Evolutionary conservation across 352 stramenopile species (phyloP).

Genomic region (Phytopythium sindhum): DNA sequence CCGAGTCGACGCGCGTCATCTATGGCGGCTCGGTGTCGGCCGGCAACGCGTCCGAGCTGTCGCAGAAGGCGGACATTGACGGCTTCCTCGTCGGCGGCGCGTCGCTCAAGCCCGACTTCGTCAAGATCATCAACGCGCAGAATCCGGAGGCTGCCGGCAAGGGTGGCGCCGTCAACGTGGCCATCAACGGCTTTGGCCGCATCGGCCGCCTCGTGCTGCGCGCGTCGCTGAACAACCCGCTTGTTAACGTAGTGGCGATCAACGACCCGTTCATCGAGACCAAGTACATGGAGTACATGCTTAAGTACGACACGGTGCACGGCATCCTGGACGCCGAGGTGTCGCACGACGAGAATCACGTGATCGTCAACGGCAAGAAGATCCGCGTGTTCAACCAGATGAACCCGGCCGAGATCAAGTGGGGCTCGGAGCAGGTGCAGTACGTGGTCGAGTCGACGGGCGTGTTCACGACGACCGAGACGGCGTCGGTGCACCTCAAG

Average conservation of each 20-base stretch:
- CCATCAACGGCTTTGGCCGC: constrained; percentile 99
- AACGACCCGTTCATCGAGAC: constrained; percentile 95
- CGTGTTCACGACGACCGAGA: constrained; percentile 86
- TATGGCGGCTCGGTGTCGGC: constrained; percentile 96
- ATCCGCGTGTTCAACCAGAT: constrained; percentile 94
- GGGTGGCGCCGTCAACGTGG: constrained; percentile 85
- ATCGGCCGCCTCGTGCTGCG: constrained; percentile 97
- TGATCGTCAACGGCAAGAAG: constrained; percentile 92
- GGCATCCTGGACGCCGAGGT: constrained; percentile 85
- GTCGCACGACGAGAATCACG: constrained; percentile 79
- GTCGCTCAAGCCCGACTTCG: constrained; percentile 96
- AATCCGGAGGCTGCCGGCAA: constrained; percentile 25
- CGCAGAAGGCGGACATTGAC: constrained; percentile 96
- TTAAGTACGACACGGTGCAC: constrained; percentile 93
- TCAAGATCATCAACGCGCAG: constrained; percentile 95
- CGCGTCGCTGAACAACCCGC: constrained; percentile 82
- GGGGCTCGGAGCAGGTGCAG: constrained; percentile 87
- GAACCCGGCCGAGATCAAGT: constrained; percentile 94
- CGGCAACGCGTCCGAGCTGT: constrained; percentile 91
- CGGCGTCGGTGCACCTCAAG: constrained; percentile 90
- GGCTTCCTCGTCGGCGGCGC: constrained; percentile 98
- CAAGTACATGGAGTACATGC: constrained; percentile 97
- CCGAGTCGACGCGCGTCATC: constrained; percentile 93
- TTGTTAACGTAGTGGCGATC: constrained; percentile 90
- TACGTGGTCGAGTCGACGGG: constrained; percentile 93